Evolutionary conservation across 2,329 filamentous ascomycete genomes (phyloP).

Genomic region (Sclerotinia trifoliorum): DNA sequence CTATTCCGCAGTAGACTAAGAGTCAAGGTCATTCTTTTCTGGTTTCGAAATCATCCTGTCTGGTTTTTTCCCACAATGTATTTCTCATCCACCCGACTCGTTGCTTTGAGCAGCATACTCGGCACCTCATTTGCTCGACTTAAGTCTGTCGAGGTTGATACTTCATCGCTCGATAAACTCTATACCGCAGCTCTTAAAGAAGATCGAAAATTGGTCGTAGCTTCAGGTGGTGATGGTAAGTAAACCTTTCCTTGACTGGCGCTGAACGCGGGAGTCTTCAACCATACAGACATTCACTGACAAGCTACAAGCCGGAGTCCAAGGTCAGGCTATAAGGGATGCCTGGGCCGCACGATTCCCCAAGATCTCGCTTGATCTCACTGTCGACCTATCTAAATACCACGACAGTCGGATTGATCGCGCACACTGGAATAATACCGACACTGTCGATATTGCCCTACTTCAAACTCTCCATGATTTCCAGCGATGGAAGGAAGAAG

Average conservation of each 20-base stretch:
- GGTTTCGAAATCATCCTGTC: background rate
- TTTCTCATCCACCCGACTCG: background rate
- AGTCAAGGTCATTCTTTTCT: background rate
- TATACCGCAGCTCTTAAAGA: background rate
- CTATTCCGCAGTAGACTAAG: background rate
- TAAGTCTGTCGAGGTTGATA: background rate
- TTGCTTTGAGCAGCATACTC: conserved; percentile 6
- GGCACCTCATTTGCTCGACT: conserved; percentile 1
- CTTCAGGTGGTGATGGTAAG: conserved; percentile 13
- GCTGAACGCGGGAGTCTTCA: background rate
- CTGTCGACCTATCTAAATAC: conserved; percentile 56
- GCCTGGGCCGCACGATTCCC: conserved; percentile 9
- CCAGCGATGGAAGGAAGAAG: conserved; percentile 47
- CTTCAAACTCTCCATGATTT: conserved; percentile 54
- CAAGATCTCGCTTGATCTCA: conserved; percentile 31
- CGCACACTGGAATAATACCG: conserved; percentile 43
- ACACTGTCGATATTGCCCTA: conserved; percentile 48
- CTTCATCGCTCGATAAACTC: background rate
- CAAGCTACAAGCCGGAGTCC: background rate
- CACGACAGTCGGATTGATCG: conserved; percentile 50
- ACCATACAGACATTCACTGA: background rate
- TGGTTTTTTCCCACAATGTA: background rate
- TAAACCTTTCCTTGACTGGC: background rate
- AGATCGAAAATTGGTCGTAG: conserved; percentile 6
- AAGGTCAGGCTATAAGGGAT: background rate